Evolutionary conservation across 2,329 filamentous ascomycete species (phyloP).

Genomic region (Calcarisporium arbuscula): DNA sequence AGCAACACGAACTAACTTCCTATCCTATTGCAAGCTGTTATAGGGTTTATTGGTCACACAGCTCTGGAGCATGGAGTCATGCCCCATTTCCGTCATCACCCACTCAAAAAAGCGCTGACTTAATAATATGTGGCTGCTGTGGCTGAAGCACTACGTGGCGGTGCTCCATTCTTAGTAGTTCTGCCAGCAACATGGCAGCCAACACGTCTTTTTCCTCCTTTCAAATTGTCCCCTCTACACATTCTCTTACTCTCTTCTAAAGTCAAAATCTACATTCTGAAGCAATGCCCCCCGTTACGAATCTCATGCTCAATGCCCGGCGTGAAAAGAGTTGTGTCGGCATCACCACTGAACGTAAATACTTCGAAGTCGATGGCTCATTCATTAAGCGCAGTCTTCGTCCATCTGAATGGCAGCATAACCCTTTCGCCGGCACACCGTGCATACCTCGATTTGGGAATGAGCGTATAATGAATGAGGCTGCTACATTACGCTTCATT

Average conservation of each 20-base stretch:
- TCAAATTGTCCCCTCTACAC: background rate
- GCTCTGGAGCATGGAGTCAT: no score
- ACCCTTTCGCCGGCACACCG: constrained; percentile 4
- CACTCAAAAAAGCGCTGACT: no score
- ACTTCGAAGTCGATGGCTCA: constrained; percentile 5
- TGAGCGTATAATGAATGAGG: constrained; percentile 15
- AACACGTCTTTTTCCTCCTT: background rate
- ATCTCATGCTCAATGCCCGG: constrained; percentile 6
- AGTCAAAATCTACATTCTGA: background rate
- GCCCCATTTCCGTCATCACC: no score
- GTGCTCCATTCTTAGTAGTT: no score
- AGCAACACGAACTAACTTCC: no score
- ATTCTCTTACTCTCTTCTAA: background rate
- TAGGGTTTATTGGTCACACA: no score
- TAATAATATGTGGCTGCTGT: no score
- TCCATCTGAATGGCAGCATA: constrained; percentile 9
- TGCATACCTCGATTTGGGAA: constrained; percentile 8
- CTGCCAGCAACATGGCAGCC: constrained; percentile 2
- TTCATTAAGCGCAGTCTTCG: constrained; percentile 10
- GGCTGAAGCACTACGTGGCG: no score
- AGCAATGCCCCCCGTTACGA: constrained; percentile 8
- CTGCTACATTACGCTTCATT: constrained; percentile 9
- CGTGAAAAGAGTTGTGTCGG: constrained; percentile 6
- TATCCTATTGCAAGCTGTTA: no score
- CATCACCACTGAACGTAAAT: constrained; percentile 9